Base-by-base conservation (phyloP, 1,139 yeast species). In the Diutina rugosa region DNA sequence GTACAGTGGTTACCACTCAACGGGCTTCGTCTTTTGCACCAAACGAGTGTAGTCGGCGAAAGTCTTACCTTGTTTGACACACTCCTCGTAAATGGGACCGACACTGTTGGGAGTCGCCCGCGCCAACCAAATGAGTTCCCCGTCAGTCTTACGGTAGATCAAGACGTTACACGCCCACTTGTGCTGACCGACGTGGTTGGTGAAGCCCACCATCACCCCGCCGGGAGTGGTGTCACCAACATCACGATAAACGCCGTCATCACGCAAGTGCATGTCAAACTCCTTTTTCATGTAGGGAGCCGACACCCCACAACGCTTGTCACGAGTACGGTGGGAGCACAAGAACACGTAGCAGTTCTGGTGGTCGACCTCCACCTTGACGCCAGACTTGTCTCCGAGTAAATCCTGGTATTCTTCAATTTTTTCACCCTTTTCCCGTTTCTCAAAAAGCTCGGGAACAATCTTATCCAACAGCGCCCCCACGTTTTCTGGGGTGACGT, bases 111-210 rank as follows among this genome's bases (percentile, higher is more conserved):
- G 98, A 4, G 80, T 76, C 59, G 95, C 86, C 61, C 93, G 77
- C 0, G 96, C 98, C 64, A 90, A 73, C 97, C 98, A 90, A 45
- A 90, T 80, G 59, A 85, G 82, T 63, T 87, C 85, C 14, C 95
- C 96, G 3, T 85, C 72, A 12, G 63, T 58, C 61, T 79, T 82
- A 60, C 84, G 70, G 65, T 89, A 90, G 32, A 91, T 79, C 56
- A 90, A 77, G 2, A 89, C 87, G 69, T 93, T 93, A 2, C 98
- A 97, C 1, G 93, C 88, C 68, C 75, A 93, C 65, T 93, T 93
- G 70, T 93, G 99, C 2, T 98, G 98, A 3, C 99, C 99, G 38
- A 93, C 86, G 68, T 93, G 99, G 65, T 88, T 90, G 28, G 87
- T 78, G 63, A 69, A 90, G 3, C 78, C 74, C 3, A 90, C 89